These are phyloP conservation scores for Paulownia fortunei DNA, from an alignment of 257 asterid genomes.

Conservation along the genomic window DNA sequence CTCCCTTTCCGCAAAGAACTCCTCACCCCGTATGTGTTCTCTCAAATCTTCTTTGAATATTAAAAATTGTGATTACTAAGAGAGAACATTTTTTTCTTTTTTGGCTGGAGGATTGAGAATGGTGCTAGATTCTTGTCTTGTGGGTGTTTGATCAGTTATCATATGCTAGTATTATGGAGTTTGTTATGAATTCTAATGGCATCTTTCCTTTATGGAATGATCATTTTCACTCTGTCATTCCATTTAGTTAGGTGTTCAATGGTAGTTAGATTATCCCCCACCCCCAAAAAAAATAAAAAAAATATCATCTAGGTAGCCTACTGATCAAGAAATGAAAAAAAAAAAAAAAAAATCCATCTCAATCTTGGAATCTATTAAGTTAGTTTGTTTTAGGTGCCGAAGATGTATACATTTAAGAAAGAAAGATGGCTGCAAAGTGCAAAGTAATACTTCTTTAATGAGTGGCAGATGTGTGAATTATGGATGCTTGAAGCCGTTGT, in stretches of 20 bases:
- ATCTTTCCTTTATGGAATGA: neutral
- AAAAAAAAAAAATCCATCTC: no score
- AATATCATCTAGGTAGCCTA: no score
- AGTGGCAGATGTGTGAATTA: no score
- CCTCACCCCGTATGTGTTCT: constrained; percentile 66
- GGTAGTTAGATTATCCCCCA: no score
- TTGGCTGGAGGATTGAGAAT: neutral
- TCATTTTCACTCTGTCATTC: neutral
- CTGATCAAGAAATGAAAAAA: no score
- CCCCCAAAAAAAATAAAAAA: no score
- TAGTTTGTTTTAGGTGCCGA: no score
- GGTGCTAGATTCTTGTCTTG: neutral
- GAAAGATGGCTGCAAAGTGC: no score
- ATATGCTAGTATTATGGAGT: neutral
- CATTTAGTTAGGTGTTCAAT: neutral
- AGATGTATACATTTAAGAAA: no score
- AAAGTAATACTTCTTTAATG: no score
- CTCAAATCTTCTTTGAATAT: neutral
- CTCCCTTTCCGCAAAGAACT: constrained; percentile 77
- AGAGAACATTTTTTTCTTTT: neutral
- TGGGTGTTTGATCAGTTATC: constrained; percentile 20
- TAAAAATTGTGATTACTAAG: neutral
- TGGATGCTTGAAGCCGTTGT: no score
- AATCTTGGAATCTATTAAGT: no score
- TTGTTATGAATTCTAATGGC: neutral